Percentiles rank a stretch among this genome's conserved stretches.
Conservation (phyloP, 1,284 basidiomycete species). For the Peniophora sp. region DNA sequence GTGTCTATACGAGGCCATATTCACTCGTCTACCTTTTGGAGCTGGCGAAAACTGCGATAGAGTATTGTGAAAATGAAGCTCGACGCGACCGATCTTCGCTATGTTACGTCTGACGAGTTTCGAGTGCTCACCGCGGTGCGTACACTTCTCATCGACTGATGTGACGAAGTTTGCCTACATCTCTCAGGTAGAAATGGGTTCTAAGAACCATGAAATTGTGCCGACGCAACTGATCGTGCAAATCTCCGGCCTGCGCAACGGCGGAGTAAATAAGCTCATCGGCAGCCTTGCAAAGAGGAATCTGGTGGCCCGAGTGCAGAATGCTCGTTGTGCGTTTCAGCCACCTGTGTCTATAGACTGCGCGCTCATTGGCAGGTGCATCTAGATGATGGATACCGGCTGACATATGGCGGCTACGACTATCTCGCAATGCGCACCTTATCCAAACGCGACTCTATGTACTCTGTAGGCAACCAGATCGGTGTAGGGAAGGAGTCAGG, state of each 20-base stretch:
- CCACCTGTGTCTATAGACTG: background rate
- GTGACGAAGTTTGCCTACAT: constrained; percentile 2
- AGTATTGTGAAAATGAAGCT: constrained; percentile 71
- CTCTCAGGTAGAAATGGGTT: constrained; percentile 88
- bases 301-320: constrained; percentile 84
- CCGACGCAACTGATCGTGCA: constrained; percentile 85
- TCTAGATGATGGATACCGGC: constrained; percentile 90
- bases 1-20: too few species aligned
- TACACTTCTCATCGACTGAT: constrained; percentile 7
- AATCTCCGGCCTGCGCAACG: constrained; percentile 85
- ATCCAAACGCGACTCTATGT: constrained; percentile 80
- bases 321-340: constrained; percentile 71
- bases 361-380: constrained; percentile 4
- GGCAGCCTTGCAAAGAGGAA: constrained; percentile 89
- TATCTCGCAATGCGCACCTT: constrained; percentile 92
- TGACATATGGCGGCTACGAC: constrained; percentile 98
- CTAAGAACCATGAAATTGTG: constrained; percentile 96
- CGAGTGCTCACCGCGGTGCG: constrained; percentile 87
- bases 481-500: constrained; percentile 98
- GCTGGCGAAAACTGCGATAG: constrained; percentile 3
- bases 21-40: background rate
- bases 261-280: constrained; percentile 90
- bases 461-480: constrained; percentile 94
- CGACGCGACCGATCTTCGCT: constrained; percentile 91
- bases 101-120: constrained; percentile 90